phyloP scores from a whole-genome alignment of 2,329 filamentous ascomycete species.

The Helotiales sp. region DNA sequence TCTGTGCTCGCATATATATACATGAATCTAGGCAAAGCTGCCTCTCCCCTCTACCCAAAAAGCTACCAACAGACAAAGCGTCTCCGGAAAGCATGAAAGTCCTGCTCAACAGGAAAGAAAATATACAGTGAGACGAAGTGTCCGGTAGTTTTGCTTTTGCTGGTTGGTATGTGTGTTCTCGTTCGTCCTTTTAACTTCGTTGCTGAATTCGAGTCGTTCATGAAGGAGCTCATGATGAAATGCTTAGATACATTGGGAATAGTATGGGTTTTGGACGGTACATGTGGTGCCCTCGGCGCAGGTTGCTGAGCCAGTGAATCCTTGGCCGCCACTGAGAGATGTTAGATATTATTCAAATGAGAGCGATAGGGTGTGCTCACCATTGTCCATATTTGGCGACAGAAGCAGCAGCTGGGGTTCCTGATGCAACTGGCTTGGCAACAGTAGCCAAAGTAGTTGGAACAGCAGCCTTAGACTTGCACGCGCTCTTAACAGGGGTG shows the following conservation, averaged over 20 bases:
- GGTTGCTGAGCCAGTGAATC: constrained; percentile 5
- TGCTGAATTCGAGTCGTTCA: neutral
- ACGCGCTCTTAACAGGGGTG: constrained; percentile 5
- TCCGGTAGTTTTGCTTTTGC: neutral
- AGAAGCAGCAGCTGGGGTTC: neutral
- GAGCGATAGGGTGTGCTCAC: neutral
- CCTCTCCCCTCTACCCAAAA: constrained; percentile 4
- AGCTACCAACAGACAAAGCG: neutral
- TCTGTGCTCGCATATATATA: constrained; percentile 10
- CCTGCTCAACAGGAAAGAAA: constrained; percentile 14
- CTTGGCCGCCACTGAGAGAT: neutral
- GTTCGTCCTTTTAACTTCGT: neutral
- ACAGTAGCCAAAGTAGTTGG: constrained; percentile 1
- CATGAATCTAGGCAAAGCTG: constrained; percentile 12
- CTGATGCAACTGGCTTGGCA: neutral
- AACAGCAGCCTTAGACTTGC: neutral
- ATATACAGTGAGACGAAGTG: constrained; percentile 13
- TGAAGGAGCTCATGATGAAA: neutral
- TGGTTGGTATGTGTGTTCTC: neutral
- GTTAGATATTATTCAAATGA: neutral
- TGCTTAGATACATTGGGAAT: constrained; percentile 12
- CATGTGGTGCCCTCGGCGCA: constrained; percentile 11
- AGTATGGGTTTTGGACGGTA: constrained; percentile 1
- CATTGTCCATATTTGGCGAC: constrained; percentile 14
- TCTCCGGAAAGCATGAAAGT: neutral